Conservation (phyloP, 2,329 filamentous ascomycete species). For the Alternaria conjuncta region DNA sequence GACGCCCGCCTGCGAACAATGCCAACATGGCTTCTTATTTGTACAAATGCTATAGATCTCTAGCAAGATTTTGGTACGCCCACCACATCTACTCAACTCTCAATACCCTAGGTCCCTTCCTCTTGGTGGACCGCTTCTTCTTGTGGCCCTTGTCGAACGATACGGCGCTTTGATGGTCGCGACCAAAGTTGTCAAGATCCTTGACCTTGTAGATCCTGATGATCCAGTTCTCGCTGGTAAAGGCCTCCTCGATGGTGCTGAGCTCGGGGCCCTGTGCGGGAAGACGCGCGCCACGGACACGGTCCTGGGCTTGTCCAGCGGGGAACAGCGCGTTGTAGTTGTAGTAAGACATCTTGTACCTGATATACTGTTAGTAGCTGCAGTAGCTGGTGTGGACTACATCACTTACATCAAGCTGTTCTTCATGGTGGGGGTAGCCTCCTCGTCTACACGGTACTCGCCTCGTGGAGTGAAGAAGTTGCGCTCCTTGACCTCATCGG, state of each 20-base stretch:
- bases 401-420: conserved; percentile 93
- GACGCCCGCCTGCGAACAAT: conserved; percentile 34
- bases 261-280: conserved; percentile 87
- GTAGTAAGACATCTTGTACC: conserved; percentile 99
- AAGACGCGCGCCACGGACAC: conserved; percentile 80
- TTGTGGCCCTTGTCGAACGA: conserved; percentile 81
- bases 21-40: conserved; percentile 31
- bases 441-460: conserved; percentile 93
- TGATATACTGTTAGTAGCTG: conserved; percentile 51
- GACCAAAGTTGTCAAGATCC: conserved; percentile 93
- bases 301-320: conserved; percentile 84
- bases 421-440: conserved; percentile 95
- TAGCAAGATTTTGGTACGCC: conserved; percentile 15
- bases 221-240: conserved; percentile 99
- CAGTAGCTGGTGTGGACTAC: not conserved
- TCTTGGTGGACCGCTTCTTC: conserved; percentile 79
- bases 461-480: conserved; percentile 93
- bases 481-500: conserved; percentile 97
- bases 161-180: conserved; percentile 75
- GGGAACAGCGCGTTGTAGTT: conserved; percentile 95
- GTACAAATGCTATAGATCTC: conserved; percentile 34
- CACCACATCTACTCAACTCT: conserved; percentile 68
- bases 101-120: conserved; percentile 73
- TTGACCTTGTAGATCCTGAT: conserved; percentile 99
- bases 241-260: conserved; percentile 92